phyloP scores from a whole-genome alignment of 2,329 filamentous ascomycete genomes.

The Microthyrium microscopicum region DNA sequence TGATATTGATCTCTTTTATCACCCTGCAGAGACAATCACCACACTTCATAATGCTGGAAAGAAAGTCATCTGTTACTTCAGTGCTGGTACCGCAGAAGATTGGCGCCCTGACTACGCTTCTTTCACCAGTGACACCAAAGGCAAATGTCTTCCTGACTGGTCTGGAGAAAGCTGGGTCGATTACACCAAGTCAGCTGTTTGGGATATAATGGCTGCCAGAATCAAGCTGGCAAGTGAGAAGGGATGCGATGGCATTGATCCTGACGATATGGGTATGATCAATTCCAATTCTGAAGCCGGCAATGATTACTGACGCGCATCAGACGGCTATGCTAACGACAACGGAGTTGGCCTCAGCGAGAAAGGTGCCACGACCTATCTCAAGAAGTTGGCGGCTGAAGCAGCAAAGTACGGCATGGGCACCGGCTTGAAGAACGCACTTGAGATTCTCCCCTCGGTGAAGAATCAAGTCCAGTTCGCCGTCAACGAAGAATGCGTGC shows the following conservation, averaged over 20 bases:
- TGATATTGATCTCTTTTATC: conserved; percentile 45
- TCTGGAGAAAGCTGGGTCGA: conserved; percentile 14
- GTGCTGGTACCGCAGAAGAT: conserved; percentile 13
- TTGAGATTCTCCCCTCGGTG: conserved; percentile 37
- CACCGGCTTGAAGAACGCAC: conserved; percentile 53
- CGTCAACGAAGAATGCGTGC: conserved; percentile 44
- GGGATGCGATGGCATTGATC: conserved; percentile 22
- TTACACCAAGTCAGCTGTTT: conserved; percentile 12
- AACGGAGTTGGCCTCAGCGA: conserved; percentile 5
- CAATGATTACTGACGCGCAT: background rate
- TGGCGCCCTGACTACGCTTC: conserved; percentile 13
- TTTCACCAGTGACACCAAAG: conserved; percentile 10
- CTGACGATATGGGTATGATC: conserved; percentile 22
- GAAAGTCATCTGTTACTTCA: conserved; percentile 33
- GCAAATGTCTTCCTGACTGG: conserved; percentile 12
- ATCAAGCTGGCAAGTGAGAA: conserved; percentile 14
- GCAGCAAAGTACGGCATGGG: conserved; percentile 24
- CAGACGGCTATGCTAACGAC: conserved; percentile 25
- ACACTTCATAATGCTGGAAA: conserved; percentile 33
- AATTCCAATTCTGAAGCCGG: conserved; percentile 1
- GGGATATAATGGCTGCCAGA: conserved; percentile 14
- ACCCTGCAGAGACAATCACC: conserved; percentile 28
- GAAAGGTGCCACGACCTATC: conserved; percentile 3
- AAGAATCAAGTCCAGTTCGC: conserved; percentile 42
- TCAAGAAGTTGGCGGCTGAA: conserved; percentile 6